Evolutionary conservation across 768 basidiomycete species (phyloP).

Genomic region (Lactarius akahatsu): DNA sequence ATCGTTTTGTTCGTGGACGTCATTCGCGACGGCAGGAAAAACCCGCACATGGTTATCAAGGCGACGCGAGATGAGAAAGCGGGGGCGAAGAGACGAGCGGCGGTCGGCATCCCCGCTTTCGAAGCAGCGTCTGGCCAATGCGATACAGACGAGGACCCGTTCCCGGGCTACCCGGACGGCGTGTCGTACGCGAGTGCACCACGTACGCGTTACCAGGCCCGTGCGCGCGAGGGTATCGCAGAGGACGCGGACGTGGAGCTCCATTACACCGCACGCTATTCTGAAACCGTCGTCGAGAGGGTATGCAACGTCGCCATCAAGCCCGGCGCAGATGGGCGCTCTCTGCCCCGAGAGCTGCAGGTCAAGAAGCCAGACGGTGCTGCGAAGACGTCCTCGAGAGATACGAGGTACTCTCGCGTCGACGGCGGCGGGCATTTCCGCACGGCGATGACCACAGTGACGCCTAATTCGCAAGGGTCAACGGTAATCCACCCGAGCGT

Average conservation of each 20-base stretch:
- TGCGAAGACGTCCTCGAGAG: not conserved
- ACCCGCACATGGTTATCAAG: conserved; percentile 48
- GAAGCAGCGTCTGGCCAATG: conserved; percentile 37
- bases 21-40: conserved; percentile 29
- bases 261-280: conserved; percentile 55
- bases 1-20: not conserved
- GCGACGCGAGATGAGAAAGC: conserved; percentile 38
- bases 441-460: conserved; percentile 59
- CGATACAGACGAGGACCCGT: conserved; percentile 20
- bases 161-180: conserved; percentile 51
- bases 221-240: conserved; percentile 36
- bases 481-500: conserved; percentile 49
- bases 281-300: conserved; percentile 49
- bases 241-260: conserved; percentile 43
- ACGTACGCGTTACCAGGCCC: conserved; percentile 43
- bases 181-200: conserved; percentile 46
- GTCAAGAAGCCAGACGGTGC: not conserved
- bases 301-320: conserved; percentile 55
- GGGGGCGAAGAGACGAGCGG: conserved; percentile 39
- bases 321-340: conserved; percentile 45
- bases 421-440: conserved; percentile 53
- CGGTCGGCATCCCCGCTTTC: conserved; percentile 47
- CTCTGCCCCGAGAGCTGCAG: conserved; percentile 7
- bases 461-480: conserved; percentile 51
- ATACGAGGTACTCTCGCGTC: conserved; percentile 52